phyloP scores from a whole-genome alignment of 2,329 filamentous ascomycete genomes.

The Elsinoe fawcettii region DNA sequence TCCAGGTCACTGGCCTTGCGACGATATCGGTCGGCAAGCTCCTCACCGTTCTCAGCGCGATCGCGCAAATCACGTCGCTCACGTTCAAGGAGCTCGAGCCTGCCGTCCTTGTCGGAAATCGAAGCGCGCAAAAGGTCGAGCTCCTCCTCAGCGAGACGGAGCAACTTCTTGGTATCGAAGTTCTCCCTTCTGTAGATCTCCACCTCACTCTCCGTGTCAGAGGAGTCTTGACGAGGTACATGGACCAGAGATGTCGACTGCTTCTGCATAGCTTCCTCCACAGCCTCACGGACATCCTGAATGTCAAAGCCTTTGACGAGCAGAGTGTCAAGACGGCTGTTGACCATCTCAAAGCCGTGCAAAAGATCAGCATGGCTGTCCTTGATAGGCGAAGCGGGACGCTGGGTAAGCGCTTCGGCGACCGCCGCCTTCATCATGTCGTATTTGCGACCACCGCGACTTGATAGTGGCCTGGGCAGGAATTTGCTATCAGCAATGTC shows the following conservation, averaged over 20 bases:
- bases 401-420: conserved; percentile 55
- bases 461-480: conserved; percentile 64
- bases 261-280: conserved; percentile 29
- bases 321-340: conserved; percentile 10
- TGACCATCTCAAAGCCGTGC: conserved; percentile 13
- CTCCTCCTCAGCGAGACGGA: conserved; percentile 45
- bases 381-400: conserved; percentile 21
- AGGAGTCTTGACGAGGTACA: conserved; percentile 20
- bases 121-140: conserved; percentile 38
- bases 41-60: conserved; percentile 32
- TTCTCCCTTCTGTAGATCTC: conserved; percentile 22
- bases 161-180: conserved; percentile 35
- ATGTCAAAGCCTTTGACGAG: conserved; percentile 32
- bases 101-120: conserved; percentile 36
- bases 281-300: conserved; percentile 34
- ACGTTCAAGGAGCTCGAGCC: conserved; percentile 36
- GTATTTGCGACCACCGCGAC: conserved; percentile 66
- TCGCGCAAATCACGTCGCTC: conserved; percentile 35
- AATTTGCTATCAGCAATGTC: conserved; percentile 53
- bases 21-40: conserved; percentile 21
- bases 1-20: conserved; percentile 36
- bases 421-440: conserved; percentile 62
- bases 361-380: conserved; percentile 14
- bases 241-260: conserved; percentile 25
- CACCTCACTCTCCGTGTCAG: conserved; percentile 26